These are phyloP conservation scores for Picochlorum sp. DNA, from an alignment of 139 green algal genomes.

Conservation along the genomic window DNA sequence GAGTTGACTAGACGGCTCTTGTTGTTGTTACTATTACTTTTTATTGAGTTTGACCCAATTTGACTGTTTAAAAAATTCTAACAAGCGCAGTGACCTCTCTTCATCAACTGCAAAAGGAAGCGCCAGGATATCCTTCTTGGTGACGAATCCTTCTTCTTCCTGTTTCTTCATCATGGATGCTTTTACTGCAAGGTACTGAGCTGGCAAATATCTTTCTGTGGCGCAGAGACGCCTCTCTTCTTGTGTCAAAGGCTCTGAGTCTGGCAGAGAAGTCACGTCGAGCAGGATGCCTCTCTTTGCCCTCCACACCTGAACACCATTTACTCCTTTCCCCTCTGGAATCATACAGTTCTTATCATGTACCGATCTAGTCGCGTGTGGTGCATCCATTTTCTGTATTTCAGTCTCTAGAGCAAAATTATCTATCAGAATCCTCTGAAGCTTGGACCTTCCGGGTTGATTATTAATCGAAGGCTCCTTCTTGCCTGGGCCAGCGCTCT, in stretches of 20 bases:
- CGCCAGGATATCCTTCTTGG: constrained; percentile 6
- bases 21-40: background rate
- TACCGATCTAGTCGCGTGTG: background rate
- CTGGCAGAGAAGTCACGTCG: constrained; percentile 63
- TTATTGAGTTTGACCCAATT: background rate
- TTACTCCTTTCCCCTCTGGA: constrained; percentile 2
- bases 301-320: constrained; percentile 43
- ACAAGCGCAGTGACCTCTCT: constrained; percentile 8
- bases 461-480: constrained; percentile 5
- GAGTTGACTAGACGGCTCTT: background rate
- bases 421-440: constrained; percentile 12
- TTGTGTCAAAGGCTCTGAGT: constrained; percentile 44
- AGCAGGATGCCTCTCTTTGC: constrained; percentile 49
- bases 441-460: background rate
- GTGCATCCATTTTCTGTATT: background rate
- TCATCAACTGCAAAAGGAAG: constrained; percentile 23
- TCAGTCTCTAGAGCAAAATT: constrained; percentile 7
- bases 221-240: constrained; percentile 73
- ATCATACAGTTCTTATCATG: constrained; percentile 1
- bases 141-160: constrained; percentile 7
- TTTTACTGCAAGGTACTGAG: constrained; percentile 78
- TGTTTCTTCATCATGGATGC: constrained; percentile 49
- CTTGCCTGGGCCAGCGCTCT: constrained; percentile 6
- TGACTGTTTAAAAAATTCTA: constrained; percentile 19
- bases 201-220: constrained; percentile 54